Conservation (phyloP, 1,284 basidiomycete genomes). For the Pterulicium gracile region DNA sequence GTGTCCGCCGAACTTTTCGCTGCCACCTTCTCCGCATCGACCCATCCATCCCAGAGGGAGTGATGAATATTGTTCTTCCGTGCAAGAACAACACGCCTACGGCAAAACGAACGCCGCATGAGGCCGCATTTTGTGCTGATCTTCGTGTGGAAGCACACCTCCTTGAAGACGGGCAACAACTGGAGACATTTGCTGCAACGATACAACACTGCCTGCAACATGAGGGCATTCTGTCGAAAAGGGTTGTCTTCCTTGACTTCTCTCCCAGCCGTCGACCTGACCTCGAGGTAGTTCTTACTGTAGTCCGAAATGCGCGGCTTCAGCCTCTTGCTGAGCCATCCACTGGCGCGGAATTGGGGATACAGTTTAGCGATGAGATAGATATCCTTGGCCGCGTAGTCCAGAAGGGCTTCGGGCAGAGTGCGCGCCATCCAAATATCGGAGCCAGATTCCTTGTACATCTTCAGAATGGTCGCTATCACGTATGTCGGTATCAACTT, state of each 20-base stretch:
- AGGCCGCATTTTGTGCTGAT: too few species aligned
- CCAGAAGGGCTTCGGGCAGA: conserved; percentile 21
- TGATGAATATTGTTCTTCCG: too few species aligned
- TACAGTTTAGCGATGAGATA: conserved; percentile 26
- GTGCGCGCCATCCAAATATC: conserved; percentile 25
- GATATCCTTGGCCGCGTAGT: conserved; percentile 31
- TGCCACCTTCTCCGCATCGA: too few species aligned
- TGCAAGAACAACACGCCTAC: too few species aligned
- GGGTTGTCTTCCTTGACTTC: neutral
- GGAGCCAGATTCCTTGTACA: conserved; percentile 23
- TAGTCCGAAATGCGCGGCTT: neutral
- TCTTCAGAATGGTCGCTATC: conserved; percentile 24
- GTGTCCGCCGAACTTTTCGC: too few species aligned
- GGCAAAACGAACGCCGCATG: too few species aligned
- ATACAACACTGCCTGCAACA: neutral
- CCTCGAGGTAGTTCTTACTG: neutral
- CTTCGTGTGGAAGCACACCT: too few species aligned
- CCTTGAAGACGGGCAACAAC: too few species aligned
- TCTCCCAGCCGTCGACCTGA: neutral
- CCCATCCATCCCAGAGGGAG: too few species aligned
- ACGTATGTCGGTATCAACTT: too few species aligned
- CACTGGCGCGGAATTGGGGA: conserved; percentile 19
- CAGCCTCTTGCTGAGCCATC: conserved; percentile 18
- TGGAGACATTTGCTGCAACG: too few species aligned
- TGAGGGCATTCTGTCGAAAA: neutral